A percentile compares a stretch with the other conserved stretches of the same genome.
phyloP scores from a whole-genome alignment of 2,329 filamentous ascomycete species.

The Aspergillus clavatus region DNA sequence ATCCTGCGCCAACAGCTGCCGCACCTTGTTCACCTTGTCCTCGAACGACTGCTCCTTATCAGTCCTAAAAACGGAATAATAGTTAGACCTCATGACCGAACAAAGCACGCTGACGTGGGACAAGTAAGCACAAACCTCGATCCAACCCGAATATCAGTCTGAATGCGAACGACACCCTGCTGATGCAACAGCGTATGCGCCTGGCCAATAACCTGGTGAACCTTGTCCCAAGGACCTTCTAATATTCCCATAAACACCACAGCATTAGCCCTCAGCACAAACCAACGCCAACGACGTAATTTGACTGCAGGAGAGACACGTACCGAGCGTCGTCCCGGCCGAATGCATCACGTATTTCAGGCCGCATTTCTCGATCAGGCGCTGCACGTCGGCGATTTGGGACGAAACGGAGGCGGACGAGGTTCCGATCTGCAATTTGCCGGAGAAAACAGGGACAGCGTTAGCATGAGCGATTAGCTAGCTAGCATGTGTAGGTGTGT shows the following conservation, averaged over 20 bases:
- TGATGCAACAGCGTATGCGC: slow-evolving; percentile 73
- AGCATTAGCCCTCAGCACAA: no score
- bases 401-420: slow-evolving; percentile 68
- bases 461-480: no score
- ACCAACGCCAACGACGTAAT: not conserved
- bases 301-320: slow-evolving; percentile 26
- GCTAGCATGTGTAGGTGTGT: not conserved
- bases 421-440: slow-evolving; percentile 64
- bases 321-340: slow-evolving; percentile 87
- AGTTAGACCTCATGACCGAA: no score
- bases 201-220: slow-evolving; percentile 80
- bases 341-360: slow-evolving; percentile 86
- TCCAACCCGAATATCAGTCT: slow-evolving; percentile 82
- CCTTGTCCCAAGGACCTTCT: slow-evolving; percentile 90
- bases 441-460: not conserved
- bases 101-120: no score
- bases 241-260: no score
- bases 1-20: slow-evolving; percentile 45
- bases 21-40: slow-evolving; percentile 68
- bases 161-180: slow-evolving; percentile 73
- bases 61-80: slow-evolving; percentile 50
- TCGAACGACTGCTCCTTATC: slow-evolving; percentile 78
- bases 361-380: slow-evolving; percentile 73
- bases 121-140: slow-evolving; percentile 61
- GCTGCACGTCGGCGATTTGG: slow-evolving; percentile 85